Base-by-base conservation (phyloP, 2,329 filamentous ascomycete species). In the Paraphaeosphaeria minitans region DNA sequence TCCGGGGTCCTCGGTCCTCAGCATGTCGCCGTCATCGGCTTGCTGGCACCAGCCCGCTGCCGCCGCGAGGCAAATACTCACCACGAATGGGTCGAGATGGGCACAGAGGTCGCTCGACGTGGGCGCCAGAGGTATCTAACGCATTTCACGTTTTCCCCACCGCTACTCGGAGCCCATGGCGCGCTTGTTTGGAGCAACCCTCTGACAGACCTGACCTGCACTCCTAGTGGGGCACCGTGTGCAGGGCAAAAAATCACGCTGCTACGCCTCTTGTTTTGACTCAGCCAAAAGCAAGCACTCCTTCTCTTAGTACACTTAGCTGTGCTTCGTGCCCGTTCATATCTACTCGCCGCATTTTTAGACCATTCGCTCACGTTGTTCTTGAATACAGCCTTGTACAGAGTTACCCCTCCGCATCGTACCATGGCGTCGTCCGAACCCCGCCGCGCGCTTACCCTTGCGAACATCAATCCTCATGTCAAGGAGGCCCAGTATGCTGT, bases 401-500 rank as follows among this genome's bases (percentile, higher is more conserved):
- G 49, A 42, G 50, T 14, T 50, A 39, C 53, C 39, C 50, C 54
- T 21, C 61, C 63, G 37, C 47, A 29, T 46, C 79, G 80, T 66
- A 78, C 72, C 67, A 80, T 85, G 79, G 77, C 81, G 50, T 77
- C 81, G 50, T 77, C 82, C 59, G 22, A 55, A 47, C 66, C 69
- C 52, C 66, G 63, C 59, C 69, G 66, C 50, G 81, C 82, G 59
- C 83, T 99, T 68, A 90, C 84, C 70, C 83, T 91, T 72, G 84
- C 92, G 78, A 97, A 95, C 82, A 96, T 99, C 84, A 99, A 98
- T 82, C 91, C 87, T 51, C 86, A 95, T 77, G 86, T 98, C 66
- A 88, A 89, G 75, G 87, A 88, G 62, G 95, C 95, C 74, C 89
- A 97, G 81, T 99, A 99, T 82, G 95, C 95, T 67, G 95, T 99